Evolutionary conservation across 768 basidiomycete genomes (phyloP), one percentile per base, ranked within the genome.

Genomic region (Termitomyces sp.): DNA sequence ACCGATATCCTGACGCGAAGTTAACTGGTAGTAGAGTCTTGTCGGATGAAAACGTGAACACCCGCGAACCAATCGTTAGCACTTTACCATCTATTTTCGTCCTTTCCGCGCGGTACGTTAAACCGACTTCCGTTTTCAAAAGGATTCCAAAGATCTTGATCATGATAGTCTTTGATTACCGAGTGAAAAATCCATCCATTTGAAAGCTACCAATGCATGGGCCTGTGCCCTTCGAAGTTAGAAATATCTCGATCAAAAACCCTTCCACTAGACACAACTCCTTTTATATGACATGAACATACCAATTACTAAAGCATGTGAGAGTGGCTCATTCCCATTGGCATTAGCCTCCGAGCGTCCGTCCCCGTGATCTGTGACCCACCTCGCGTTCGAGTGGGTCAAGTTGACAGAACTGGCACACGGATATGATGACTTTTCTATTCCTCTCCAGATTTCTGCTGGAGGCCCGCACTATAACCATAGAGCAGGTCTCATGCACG

Each of bases 301-400:
- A 16, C 29, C 29, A 29, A n/a, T n/a, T 16, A 47, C 32, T 20
- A 13, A n/a, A 47, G 20, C 46, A 48, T 48, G 33, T 15, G 46
- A 7, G 25, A 23, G 5, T 11, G 10, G 23, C 32, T 3, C 13
- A 35, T 36, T 48, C 22, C 33, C 18, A 47, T 33, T 47, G 45
- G 45, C 20, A 11, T 11, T 45, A 23, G 11, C 10, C 7, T 33
- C 15, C 22, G 33, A 22, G n/a, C n/a, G n/a, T n/a, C n/a, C n/a
- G n/a, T n/a, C n/a, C n/a, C n/a, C 46, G 47, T 48, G 47, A 48
- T 32, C 33, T 12, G 33, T 11, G 47, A 48, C 47, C 33, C 47
- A 48, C 47, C 25, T 48, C 33, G 47, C 15, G 15, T 48, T 36
- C 33, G 23, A n/a, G 47, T 48, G 47, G 47, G 33, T 48, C 47